Conservation (phyloP, 2,329 filamentous ascomycete species). For the Dendryphion nanum region DNA sequence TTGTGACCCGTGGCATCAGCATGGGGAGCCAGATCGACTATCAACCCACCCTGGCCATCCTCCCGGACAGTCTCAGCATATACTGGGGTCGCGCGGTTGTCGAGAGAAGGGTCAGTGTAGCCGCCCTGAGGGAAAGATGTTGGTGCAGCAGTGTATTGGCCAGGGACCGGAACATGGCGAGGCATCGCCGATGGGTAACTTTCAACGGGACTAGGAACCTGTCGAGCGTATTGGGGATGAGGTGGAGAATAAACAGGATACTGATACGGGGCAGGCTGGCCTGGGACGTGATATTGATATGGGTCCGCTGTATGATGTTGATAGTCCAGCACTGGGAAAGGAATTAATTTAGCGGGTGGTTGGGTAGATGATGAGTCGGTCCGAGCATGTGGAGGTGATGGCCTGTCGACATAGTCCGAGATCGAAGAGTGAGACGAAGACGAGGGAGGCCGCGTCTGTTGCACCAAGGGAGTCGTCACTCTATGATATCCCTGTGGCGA, state of each 20-base stretch:
- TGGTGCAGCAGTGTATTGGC: slow-evolving; percentile 13
- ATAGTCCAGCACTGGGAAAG: slow-evolving; percentile 26
- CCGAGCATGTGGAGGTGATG: slow-evolving; percentile 11
- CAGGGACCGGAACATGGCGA: slow-evolving; percentile 36
- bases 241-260: slow-evolving; percentile 7
- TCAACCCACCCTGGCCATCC: slow-evolving; percentile 6
- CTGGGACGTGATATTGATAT: slow-evolving; percentile 33
- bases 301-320: slow-evolving; percentile 23
- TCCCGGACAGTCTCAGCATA: slow-evolving; percentile 11
- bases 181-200: slow-evolving; percentile 28
- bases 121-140: slow-evolving; percentile 15
- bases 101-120: slow-evolving; percentile 22
- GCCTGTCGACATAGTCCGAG: slow-evolving; percentile 12
- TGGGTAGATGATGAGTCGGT: slow-evolving; percentile 22
- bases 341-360: slow-evolving; percentile 21
- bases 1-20: slow-evolving; percentile 14
- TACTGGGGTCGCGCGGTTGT: slow-evolving; percentile 8
- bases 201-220: slow-evolving; percentile 22
- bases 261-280: slow-evolving; percentile 18
- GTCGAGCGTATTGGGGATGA: slow-evolving; percentile 28
- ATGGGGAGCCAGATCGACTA: slow-evolving; percentile 17
- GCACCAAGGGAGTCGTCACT: no score
- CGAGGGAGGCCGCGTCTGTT: slow-evolving; percentile 17
- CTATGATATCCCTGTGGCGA: slow-evolving; percentile 24
- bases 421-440: slow-evolving; percentile 17